These are phyloP conservation scores for Fusarium sp. DNA, from an alignment of 2,329 filamentous ascomycete genomes.

Conservation along the genomic window DNA sequence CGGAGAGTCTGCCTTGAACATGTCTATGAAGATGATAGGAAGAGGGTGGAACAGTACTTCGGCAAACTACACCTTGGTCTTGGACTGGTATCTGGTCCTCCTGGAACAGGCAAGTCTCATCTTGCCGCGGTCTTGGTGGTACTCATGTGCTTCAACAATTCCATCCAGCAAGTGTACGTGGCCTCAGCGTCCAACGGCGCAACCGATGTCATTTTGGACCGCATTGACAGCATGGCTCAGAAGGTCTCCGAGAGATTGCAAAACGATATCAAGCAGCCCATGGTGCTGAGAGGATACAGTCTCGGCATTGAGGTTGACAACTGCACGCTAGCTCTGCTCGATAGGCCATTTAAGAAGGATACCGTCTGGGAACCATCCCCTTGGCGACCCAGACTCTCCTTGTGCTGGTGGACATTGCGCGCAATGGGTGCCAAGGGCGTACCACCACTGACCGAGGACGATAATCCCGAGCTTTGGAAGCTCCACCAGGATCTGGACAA, in stretches of 20 bases:
- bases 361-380: neutral
- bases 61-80: neutral
- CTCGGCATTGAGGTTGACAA: neutral
- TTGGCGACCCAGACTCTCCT: neutral
- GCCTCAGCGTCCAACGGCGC: neutral
- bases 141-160: neutral
- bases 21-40: neutral
- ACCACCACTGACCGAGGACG: neutral
- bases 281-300: conserved; percentile 6
- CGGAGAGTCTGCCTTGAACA: neutral
- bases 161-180: neutral
- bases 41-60: neutral
- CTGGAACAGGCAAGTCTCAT: neutral
- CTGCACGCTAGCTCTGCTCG: neutral
- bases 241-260: fast-evolving
- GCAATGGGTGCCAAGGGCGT: neutral
- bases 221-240: fast-evolving
- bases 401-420: conserved; percentile 24
- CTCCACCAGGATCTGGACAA: neutral
- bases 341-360: fast-evolving
- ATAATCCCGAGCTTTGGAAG: neutral
- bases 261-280: fast-evolving
- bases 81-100: neutral
- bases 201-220: neutral
- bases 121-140: neutral